phyloP scores from a whole-genome alignment of 2,329 filamentous ascomycete species.

The Colletotrichum agaves region DNA sequence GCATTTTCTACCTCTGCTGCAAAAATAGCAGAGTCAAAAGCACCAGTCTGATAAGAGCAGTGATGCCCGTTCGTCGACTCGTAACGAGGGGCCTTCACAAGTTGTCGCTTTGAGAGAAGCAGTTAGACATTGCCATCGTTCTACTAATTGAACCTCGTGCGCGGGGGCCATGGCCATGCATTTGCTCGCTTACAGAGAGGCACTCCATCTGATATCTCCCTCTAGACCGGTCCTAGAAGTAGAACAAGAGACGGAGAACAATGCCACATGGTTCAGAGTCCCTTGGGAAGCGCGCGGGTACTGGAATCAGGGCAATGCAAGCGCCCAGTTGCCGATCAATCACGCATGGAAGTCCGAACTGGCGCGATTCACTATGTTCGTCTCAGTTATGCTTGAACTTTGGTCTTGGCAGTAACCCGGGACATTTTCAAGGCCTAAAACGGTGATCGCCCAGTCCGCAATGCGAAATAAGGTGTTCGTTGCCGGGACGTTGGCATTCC shows the following conservation, averaged over 20 bases:
- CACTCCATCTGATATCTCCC: no score
- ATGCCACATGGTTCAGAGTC: background rate
- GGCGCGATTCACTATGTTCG: background rate
- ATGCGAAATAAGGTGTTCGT: background rate
- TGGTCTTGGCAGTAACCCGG: background rate
- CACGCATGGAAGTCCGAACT: background rate
- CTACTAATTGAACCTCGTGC: no score
- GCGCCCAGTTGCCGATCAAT: slow-evolving; percentile 16
- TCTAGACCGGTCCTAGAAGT: background rate
- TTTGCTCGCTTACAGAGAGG: no score
- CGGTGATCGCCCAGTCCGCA: background rate
- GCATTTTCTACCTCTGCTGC: no score
- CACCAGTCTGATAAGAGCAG: no score
- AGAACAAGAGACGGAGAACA: background rate
- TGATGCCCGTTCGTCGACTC: no score
- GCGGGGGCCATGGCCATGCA: no score
- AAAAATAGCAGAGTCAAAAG: no score
- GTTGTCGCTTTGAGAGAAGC: no score
- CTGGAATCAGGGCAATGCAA: background rate
- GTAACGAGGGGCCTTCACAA: no score
- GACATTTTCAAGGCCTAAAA: background rate
- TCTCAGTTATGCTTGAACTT: background rate
- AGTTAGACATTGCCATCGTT: no score
- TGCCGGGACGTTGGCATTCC: slow-evolving; percentile 6
- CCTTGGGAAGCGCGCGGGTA: background rate